A percentile compares a stretch with the other conserved stretches of the same genome.
These are phyloP conservation scores for Kurtzmaniella quercitrusa DNA, from an alignment of 1,139 yeast species.

Conservation along the genomic window DNA sequence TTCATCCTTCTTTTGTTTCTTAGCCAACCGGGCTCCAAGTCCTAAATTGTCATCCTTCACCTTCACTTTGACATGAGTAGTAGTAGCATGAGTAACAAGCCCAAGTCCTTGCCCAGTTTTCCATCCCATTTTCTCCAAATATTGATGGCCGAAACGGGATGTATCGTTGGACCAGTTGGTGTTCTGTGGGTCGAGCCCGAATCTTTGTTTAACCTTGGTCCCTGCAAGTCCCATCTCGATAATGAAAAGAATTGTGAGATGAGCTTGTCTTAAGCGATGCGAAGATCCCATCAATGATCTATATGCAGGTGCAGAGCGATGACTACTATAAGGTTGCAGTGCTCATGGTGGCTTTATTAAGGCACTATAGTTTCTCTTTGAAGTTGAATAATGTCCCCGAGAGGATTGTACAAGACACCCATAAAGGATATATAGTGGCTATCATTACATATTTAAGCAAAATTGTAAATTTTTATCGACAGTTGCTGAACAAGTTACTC, in stretches of 20 bases:
- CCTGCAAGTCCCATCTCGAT: conserved; percentile 82
- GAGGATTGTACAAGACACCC: no score
- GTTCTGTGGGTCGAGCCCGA: conserved; percentile 91
- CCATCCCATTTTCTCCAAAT: conserved; percentile 85
- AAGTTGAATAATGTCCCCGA: no score
- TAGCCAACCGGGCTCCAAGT: conserved; percentile 73
- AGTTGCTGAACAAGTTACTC: no score
- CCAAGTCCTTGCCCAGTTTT: conserved; percentile 89
- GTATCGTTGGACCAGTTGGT: conserved; percentile 93
- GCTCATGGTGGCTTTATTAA: no score
- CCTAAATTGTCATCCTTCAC: conserved; percentile 82
- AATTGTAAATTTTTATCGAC: no score
- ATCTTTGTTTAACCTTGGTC: conserved; percentile 72
- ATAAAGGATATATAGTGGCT: no score
- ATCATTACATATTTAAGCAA: no score
- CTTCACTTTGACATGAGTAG: conserved; percentile 77
- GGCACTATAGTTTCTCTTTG: no score
- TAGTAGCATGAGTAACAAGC: conserved; percentile 54
- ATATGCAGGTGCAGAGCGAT: no score
- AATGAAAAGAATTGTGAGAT: conserved; percentile 1
- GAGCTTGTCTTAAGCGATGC: conserved; percentile 2
- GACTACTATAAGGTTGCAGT: no score
- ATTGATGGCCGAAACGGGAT: conserved; percentile 81
- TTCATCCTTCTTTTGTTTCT: conserved; percentile 48
- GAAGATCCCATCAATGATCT: not conserved